phyloP scores from a whole-genome alignment of 768 basidiomycete genomes.

The Auricularia sp. region DNA sequence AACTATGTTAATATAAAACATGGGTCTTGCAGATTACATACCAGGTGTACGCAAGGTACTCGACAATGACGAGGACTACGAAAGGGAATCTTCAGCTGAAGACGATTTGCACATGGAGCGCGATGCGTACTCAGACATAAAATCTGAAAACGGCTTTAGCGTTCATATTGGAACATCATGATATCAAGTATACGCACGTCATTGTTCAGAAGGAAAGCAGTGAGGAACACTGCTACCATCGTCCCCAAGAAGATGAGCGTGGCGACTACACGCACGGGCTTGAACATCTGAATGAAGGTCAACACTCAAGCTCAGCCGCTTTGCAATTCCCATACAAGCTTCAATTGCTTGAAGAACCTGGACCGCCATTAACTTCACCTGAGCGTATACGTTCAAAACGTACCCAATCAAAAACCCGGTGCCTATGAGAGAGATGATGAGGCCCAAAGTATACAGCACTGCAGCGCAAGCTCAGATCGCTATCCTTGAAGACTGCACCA shows the following conservation, averaged over 20 bases:
- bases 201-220: conserved; percentile 66
- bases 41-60: conserved; percentile 89
- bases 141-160: conserved; percentile 2
- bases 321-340: conserved; percentile 44
- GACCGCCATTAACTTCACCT: conserved; percentile 4
- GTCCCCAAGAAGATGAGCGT: conserved; percentile 67
- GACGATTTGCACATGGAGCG: neutral
- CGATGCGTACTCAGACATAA: conserved; percentile 3
- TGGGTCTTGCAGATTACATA: conserved; percentile 46
- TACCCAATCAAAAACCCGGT: conserved; percentile 90
- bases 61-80: conserved; percentile 80
- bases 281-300: conserved; percentile 66
- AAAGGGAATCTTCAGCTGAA: neutral
- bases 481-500: neutral
- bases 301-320: neutral
- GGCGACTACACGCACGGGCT: conserved; percentile 78
- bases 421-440: conserved; percentile 70
- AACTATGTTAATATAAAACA: neutral
- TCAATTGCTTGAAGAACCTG: conserved; percentile 71
- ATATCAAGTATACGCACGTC: conserved; percentile 37
- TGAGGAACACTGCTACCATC: conserved; percentile 75
- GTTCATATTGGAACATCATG: conserved; percentile 6
- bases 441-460: conserved; percentile 81
- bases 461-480: neutral
- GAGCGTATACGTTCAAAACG: conserved; percentile 19